phyloP scores from a whole-genome alignment of 768 basidiomycete genomes.

The Agaricus sinodeliciosus region DNA sequence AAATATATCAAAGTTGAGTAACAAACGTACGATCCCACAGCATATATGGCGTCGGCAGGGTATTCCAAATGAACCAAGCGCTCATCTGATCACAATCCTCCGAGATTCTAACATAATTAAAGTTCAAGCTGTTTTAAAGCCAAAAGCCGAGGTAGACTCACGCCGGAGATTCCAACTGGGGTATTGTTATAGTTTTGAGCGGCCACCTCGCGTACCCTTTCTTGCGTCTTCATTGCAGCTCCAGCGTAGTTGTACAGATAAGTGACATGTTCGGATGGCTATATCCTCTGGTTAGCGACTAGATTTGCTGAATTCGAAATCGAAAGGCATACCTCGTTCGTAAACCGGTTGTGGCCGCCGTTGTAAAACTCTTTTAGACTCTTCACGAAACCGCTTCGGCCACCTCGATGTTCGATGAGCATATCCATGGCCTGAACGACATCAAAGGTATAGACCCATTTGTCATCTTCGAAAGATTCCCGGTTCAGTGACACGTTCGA shows the following conservation, averaged over 20 bases:
- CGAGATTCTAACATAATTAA: constrained; percentile 44
- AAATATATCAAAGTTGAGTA: not conserved
- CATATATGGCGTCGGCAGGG: constrained; percentile 68
- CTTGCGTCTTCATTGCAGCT: constrained; percentile 62
- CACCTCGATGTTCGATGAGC: constrained; percentile 57
- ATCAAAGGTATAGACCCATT: constrained; percentile 67
- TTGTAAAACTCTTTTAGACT: constrained; percentile 55
- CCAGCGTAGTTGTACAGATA: constrained; percentile 72
- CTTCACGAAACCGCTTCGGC: constrained; percentile 55
- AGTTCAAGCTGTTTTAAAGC: not conserved
- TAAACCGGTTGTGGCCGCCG: constrained; percentile 71
- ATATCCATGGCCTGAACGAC: constrained; percentile 66
- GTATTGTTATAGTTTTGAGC: constrained; percentile 58
- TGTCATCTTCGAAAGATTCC: constrained; percentile 26
- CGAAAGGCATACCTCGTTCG: constrained; percentile 52
- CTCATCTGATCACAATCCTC: constrained; percentile 92
- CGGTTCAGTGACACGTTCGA: not conserved
- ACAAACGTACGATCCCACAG: constrained; percentile 60
- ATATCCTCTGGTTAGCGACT: not conserved
- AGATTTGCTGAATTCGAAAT: not conserved
- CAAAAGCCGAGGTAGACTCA: constrained; percentile 21
- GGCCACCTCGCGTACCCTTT: constrained; percentile 60
- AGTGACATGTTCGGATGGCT: constrained; percentile 84
- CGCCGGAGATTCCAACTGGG: constrained; percentile 64
- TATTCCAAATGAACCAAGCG: constrained; percentile 82